A percentile compares a stretch with the other conserved stretches of the same genome.
phyloP scores from a whole-genome alignment of 176 grass and related monocot genomes.

The Triticum turgidum region DNA sequence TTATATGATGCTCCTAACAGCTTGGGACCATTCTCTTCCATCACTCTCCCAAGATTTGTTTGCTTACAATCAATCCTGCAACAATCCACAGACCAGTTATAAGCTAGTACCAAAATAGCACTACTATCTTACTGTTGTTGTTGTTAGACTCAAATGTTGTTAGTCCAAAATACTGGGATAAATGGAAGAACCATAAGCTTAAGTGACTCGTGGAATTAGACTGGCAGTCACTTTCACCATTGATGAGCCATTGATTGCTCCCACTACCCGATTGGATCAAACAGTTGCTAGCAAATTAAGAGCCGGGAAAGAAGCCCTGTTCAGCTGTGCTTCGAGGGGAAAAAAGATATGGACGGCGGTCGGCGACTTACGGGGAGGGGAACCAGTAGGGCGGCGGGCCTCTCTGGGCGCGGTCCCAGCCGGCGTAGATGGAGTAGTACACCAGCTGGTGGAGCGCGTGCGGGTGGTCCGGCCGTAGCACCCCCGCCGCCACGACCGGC shows the following conservation, averaged over 20 bases:
- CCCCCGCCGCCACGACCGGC: constrained; percentile 26
- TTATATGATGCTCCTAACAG: constrained; percentile 73
- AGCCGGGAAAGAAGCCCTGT: no score
- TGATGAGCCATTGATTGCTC: not conserved
- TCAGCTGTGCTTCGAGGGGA: no score
- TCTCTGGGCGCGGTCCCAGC: constrained; percentile 57
- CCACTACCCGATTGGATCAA: not conserved
- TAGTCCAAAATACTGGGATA: not conserved
- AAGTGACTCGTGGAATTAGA: not conserved
- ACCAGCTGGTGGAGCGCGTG: constrained; percentile 92
- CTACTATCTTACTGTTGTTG: no score
- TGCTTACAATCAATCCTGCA: constrained; percentile 56
- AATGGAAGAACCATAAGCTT: not conserved
- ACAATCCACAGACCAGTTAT: no score
- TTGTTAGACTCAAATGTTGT: no score
- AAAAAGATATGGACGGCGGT: no score
- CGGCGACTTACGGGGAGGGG: constrained; percentile 17
- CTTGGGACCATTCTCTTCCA: constrained; percentile 70
- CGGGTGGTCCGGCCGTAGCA: constrained; percentile 79
- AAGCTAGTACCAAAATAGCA: no score
- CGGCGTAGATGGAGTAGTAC: constrained; percentile 79
- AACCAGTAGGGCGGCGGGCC: constrained; percentile 97
- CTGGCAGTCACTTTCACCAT: not conserved
- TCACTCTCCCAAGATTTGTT: constrained; percentile 82
- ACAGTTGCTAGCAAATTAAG: not conserved